A percentile compares a stretch with the other conserved stretches of the same genome.
Evolutionary conservation across 2,329 filamentous ascomycete species (phyloP).

Genomic region (Trichoderma oligosporum): DNA sequence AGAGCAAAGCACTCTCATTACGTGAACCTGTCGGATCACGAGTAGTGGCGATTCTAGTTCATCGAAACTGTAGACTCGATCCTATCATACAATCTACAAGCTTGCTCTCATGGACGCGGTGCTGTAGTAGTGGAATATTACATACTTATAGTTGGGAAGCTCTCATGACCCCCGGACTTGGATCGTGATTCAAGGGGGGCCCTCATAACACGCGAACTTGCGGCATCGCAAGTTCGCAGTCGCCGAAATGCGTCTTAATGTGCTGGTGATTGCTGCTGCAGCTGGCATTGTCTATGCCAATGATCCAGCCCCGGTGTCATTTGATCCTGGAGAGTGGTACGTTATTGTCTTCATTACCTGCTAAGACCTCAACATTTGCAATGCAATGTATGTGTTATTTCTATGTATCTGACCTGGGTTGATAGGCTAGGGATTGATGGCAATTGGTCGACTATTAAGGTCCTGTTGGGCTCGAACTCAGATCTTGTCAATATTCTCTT

Average conservation of each 20-base stretch:
- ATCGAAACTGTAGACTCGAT: not conserved
- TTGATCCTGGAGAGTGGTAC: constrained; percentile 26
- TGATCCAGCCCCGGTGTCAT: constrained; percentile 24
- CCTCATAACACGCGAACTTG: not conserved
- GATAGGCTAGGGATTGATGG: constrained; percentile 62
- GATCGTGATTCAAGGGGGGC: not conserved
- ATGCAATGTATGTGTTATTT: not conserved
- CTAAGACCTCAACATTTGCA: not conserved
- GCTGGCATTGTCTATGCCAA: constrained; percentile 17
- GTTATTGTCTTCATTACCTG: not conserved
- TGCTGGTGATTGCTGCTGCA: constrained; percentile 6
- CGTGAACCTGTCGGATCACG: constrained; percentile 2
- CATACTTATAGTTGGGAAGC: not conserved
- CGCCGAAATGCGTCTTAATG: constrained; percentile 20
- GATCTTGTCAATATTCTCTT: constrained; percentile 43
- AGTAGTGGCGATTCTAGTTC: not conserved
- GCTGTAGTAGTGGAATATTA: not conserved
- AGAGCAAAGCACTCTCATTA: not conserved
- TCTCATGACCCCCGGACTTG: not conserved
- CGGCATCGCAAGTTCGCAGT: constrained; percentile 4
- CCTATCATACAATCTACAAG: not conserved
- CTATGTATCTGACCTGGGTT: not conserved
- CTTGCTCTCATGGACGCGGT: constrained; percentile 13
- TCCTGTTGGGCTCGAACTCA: constrained; percentile 44
- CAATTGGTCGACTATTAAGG: constrained; percentile 65